Base-by-base conservation (phyloP, 805 yeast species). In the Saccharomycopsis oosterbeekiorum region DNA sequence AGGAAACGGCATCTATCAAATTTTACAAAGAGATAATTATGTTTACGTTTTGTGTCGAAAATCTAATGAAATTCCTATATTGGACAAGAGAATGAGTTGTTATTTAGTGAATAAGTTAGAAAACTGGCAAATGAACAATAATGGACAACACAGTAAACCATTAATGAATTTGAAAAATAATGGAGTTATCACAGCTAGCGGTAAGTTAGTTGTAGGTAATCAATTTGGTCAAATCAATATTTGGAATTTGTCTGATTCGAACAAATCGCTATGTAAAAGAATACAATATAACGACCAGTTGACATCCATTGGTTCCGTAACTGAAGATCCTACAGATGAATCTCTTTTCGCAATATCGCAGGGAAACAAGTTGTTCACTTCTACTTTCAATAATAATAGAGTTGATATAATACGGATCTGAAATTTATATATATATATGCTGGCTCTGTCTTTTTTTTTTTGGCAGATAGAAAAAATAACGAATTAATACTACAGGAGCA, bases 1-100 rank as follows among this genome's bases (percentile, higher is more conserved):
- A 17, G 76, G 70, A 3, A 69, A 61, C 65, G 81, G 75, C 2
- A 67, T 69, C 17, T 69, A 67, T 15, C 80, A 77, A 63, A 47
- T 76, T 0, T 19, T 77, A 6, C 70, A 66, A 34, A 72, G 78
- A 21, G 67, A 65, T 1, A 76, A 75, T 65, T 77, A 70, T 58
- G 19, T 75, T 4, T 77, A 70, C 59, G 69, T 69, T 1, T 34
- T 75, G 0, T 67, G 71, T 39, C 66, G 81, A 39, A 67, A 70
- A 40, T 62, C 71, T 9, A 59, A 65, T 24, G 51, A 17, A 1
- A 73, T 77, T 24, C 70, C 70, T 4, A 66, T 77, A 2, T 60
- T 75, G 12, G 81, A 77, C 60, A 43, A 66, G 2, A 62, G 81
- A 36, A 70, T 72, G 74, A 43, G 61, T 65, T 34, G 66, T 64